A percentile compares a stretch with the other conserved stretches of the same genome.
Conservation (phyloP, 495 filamentous ascomycete genomes). For the Entonaema liquescens region DNA sequence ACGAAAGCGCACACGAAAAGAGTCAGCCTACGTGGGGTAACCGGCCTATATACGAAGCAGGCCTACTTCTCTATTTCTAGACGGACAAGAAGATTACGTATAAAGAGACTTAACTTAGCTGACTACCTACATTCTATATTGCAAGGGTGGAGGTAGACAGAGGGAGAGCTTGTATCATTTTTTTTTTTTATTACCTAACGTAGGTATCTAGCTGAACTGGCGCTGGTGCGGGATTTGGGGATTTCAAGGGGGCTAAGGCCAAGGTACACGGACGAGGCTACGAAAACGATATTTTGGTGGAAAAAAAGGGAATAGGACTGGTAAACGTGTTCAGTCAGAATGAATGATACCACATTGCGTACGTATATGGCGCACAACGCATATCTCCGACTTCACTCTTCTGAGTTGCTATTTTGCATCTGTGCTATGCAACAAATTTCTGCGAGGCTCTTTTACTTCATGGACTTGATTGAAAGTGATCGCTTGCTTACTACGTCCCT, state of each 20-base stretch:
- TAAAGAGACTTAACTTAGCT: not conserved
- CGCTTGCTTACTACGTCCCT: too few relatives aligned
- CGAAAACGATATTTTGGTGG: not conserved
- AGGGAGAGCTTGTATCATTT: not conserved
- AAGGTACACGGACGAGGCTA: not conserved
- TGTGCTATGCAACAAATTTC: too few relatives aligned
- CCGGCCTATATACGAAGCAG: not conserved
- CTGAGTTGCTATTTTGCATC: not conserved
- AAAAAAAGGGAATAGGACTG: not conserved
- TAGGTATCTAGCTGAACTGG: not conserved
- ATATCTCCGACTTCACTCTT: not conserved
- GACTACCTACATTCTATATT: not conserved
- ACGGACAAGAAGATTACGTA: not conserved
- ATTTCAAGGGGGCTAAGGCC: not conserved
- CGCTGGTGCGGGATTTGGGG: not conserved
- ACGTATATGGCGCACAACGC: not conserved
- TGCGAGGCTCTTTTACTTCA: too few relatives aligned
- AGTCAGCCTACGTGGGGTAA: not conserved
- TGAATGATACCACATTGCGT: slow-evolving; percentile 37
- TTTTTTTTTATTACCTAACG: not conserved
- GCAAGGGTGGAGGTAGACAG: not conserved
- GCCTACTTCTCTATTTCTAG: not conserved
- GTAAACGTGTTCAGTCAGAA: slow-evolving; percentile 28
- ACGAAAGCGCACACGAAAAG: not conserved
- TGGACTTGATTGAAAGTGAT: too few relatives aligned